phyloP scores from a whole-genome alignment of 331 rosid species.

The Telfairia occidentalis region DNA sequence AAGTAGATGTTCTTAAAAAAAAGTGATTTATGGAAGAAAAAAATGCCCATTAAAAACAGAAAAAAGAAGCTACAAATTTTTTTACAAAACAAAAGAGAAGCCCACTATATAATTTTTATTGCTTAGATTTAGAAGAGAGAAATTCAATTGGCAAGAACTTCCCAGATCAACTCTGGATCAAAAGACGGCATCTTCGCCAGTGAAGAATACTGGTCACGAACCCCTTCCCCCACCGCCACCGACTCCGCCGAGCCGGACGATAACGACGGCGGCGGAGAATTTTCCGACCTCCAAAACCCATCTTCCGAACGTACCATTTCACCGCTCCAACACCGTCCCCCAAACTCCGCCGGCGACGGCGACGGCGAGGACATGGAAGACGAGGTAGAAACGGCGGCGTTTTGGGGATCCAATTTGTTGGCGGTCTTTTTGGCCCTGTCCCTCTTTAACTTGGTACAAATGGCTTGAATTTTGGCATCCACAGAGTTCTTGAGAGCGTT shows the following conservation, averaged over 20 bases:
- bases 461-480: constrained; percentile 86
- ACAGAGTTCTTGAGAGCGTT: constrained; percentile 57
- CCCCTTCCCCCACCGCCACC: constrained; percentile 28
- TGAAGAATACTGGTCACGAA: constrained; percentile 43
- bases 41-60: not conserved
- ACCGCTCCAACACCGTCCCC: constrained; percentile 26
- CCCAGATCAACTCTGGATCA: constrained; percentile 93
- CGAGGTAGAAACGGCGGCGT: constrained; percentile 20
- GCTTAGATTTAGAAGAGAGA: not conserved
- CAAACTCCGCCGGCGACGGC: constrained; percentile 5
- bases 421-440: constrained; percentile 55
- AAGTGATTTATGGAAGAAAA: not conserved
- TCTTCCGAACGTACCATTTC: constrained; percentile 51
- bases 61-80: not conserved
- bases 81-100: not conserved
- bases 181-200: constrained; percentile 80
- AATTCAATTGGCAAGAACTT: constrained; percentile 61
- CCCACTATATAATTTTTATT: not conserved
- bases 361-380: constrained; percentile 16
- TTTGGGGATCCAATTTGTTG: constrained; percentile 24
- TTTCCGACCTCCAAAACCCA: constrained; percentile 44
- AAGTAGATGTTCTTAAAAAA: too few species aligned
- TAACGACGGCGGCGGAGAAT: constrained; percentile 33
- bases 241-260: constrained; percentile 36
- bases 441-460: constrained; percentile 63